Percentiles rank a stretch among this genome's conserved stretches.
Evolutionary conservation across 2,329 filamentous ascomycete genomes (phyloP).

Genomic region (Nemania diffusa): DNA sequence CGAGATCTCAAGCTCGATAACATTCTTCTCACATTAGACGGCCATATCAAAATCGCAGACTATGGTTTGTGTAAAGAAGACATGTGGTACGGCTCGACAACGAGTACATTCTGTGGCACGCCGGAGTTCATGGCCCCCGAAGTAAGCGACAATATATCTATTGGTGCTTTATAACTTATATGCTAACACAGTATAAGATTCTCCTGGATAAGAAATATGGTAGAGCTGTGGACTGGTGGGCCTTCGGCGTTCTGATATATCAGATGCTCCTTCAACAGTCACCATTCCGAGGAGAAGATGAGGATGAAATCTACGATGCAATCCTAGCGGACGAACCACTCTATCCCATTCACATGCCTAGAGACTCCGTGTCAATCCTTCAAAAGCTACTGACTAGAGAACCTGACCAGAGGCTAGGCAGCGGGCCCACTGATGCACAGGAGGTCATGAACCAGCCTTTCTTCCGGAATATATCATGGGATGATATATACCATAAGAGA

Average conservation of each 20-base stretch:
- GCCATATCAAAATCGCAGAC: conserved; percentile 98
- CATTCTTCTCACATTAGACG: conserved; percentile 92
- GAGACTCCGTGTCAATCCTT: conserved; percentile 95
- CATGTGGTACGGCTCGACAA: conserved; percentile 99
- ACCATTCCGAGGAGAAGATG: conserved; percentile 97
- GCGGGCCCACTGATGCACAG: conserved; percentile 95
- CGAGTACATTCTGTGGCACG: conserved; percentile 98
- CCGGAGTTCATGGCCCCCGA: conserved; percentile 99
- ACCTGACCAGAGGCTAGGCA: conserved; percentile 90
- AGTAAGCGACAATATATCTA: conserved; percentile 61
- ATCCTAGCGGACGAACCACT: conserved; percentile 97
- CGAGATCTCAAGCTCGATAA: conserved; percentile 94
- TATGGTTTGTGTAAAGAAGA: conserved; percentile 99
- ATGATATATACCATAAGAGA: conserved; percentile 97
- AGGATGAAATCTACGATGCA: conserved; percentile 99
- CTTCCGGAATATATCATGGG: conserved; percentile 98
- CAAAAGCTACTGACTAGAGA: conserved; percentile 97
- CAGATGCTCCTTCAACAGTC: conserved; percentile 99
- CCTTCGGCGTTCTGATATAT: conserved; percentile 98
- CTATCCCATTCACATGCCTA: conserved; percentile 98
- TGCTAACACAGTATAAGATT: conserved; percentile 69
- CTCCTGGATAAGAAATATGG: conserved; percentile 98
- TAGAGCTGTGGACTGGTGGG: conserved; percentile 98
- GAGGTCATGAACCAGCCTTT: conserved; percentile 99
- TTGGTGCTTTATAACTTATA: background rate